Evolutionary conservation across 352 stramenopile genomes (phyloP).

Genomic region (Globisporangium middletonii): DNA sequence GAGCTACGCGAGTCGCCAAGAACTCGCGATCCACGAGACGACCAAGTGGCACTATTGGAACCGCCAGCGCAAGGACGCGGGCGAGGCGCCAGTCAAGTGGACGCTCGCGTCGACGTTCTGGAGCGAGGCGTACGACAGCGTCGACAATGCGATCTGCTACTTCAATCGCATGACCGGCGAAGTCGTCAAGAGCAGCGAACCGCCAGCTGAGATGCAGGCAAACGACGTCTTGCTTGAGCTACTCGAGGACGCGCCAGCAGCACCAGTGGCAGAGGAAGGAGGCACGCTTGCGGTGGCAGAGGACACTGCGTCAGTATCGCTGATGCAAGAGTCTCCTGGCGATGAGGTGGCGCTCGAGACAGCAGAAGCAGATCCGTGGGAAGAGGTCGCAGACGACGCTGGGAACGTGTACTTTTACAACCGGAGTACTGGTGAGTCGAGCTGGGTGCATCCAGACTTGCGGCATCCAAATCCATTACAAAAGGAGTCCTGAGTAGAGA

Average conservation of each 20-base stretch:
- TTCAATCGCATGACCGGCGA: constrained; percentile 69
- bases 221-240: constrained; percentile 67
- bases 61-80: constrained; percentile 28
- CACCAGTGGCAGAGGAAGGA: constrained; percentile 5
- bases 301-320: constrained; percentile 13
- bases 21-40: constrained; percentile 54
- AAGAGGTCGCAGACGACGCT: constrained; percentile 61
- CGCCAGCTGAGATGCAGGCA: constrained; percentile 58
- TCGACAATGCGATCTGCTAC: constrained; percentile 54
- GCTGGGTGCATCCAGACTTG: constrained; percentile 41
- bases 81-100: constrained; percentile 34
- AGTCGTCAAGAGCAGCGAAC: constrained; percentile 38
- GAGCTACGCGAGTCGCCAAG: constrained; percentile 50
- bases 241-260: constrained; percentile 23
- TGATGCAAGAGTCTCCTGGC: no score
- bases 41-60: constrained; percentile 86
- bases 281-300: constrained; percentile 55
- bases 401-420: constrained; percentile 80
- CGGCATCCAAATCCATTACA: not conserved
- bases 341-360: not conserved
- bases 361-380: constrained; percentile 26
- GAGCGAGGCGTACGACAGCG: constrained; percentile 67
- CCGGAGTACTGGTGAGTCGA: constrained; percentile 41
- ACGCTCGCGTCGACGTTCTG: constrained; percentile 62
- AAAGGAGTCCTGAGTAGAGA: no score